These are phyloP conservation scores for Pichia heedii DNA, from an alignment of 805 yeast genomes.

Conservation along the genomic window DNA sequence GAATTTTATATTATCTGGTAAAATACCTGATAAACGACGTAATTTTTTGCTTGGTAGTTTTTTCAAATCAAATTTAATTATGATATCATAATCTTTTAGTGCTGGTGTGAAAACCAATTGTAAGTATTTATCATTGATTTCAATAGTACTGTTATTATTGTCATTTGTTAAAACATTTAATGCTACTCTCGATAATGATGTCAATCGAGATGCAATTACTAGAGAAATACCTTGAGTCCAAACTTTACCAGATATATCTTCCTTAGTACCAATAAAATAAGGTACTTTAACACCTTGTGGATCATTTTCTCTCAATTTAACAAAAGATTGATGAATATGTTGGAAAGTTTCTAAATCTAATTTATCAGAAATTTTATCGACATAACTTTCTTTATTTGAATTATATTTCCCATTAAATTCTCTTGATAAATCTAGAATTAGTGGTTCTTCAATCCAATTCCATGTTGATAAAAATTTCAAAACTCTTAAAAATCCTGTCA, in stretches of 20 bases:
- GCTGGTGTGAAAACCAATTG: conserved; percentile 71
- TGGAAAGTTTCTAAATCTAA: conserved; percentile 56
- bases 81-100: conserved; percentile 74
- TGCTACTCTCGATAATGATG: conserved; percentile 78
- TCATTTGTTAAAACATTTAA: conserved; percentile 37
- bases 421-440: conserved; percentile 68
- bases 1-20: conserved; percentile 40
- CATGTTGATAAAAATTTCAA: conserved; percentile 65
- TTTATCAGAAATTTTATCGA: conserved; percentile 47
- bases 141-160: conserved; percentile 1
- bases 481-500: conserved; percentile 72
- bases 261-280: conserved; percentile 72
- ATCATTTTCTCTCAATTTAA: conserved; percentile 62
- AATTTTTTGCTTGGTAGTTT: conserved; percentile 21
- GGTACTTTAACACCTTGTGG: conserved; percentile 76
- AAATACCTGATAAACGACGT: conserved; percentile 45
- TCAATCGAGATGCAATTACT: conserved; percentile 80
- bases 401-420: conserved; percentile 24
- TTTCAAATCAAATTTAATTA: conserved; percentile 43
- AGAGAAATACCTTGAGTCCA: conserved; percentile 49
- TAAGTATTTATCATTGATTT: conserved; percentile 29
- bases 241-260: conserved; percentile 77
- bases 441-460: conserved; percentile 91
- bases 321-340: conserved; percentile 53
- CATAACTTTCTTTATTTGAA: conserved; percentile 13